Evolutionary conservation across 192 early-diverging fungal species (phyloP), one percentile per base, ranked within the genome.

Genomic region (Coemansia sp.): DNA sequence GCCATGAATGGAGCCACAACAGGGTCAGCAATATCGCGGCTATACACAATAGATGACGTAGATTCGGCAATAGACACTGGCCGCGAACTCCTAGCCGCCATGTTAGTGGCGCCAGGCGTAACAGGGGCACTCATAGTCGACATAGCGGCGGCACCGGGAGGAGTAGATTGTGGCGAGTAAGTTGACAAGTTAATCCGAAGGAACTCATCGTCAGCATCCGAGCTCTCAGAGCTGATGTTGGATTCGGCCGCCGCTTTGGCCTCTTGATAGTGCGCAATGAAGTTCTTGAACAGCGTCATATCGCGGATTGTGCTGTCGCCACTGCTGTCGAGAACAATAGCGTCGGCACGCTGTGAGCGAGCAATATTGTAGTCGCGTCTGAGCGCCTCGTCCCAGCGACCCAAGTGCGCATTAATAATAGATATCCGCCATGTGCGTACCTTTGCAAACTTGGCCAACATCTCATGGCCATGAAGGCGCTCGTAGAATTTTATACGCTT

Each of bases 341-440:
- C 19, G 31, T 67, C 57, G 15, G 48, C 19, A 25, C 62, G 50
- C 66, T 69, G 71, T 21, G 80, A 74, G 32, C 72, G 60, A 37
- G 80, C 70, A 36, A 77, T 68, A 62, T 82, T 82, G 72, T 82
- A 82, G 59, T 82, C 80, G 21, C 80, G 74, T 6, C 75, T 72
- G 29, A 76, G 48, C 17, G 36, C 27, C 68, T 74, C 75, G 15
- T 74, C 72, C 80, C 80, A 82, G 62, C 74, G 74, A 32, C 63
- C 60, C 65, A 82, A 51, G 11, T 70, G 80, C 65, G 74, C 48
- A 39, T 67, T 64, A 19, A 81, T 42, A 17, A 73, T 31, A 8
- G 74, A 55, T 23, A 66, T 64, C 4, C 69, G 46, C 75, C 80
- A 76, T 0, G 21, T 39, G 21, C 80, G 68, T 44, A 77, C 50